Evolutionary conservation across 2,329 filamentous ascomycete species (phyloP).

Genomic region (Shiraia sp.): DNA sequence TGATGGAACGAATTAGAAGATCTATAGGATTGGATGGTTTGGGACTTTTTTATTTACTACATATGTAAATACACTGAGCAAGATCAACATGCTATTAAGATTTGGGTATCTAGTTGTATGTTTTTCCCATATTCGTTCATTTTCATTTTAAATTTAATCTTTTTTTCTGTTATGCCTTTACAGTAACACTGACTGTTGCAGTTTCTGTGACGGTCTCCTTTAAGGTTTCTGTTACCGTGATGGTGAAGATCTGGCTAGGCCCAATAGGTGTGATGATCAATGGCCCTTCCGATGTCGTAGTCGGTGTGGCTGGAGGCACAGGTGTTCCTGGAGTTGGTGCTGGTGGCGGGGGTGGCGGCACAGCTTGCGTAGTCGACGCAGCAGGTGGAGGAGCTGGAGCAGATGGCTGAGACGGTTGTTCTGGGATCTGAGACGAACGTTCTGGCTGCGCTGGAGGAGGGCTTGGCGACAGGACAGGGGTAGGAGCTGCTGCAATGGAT

Average conservation of each 20-base stretch:
- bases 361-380: not conserved
- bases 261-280: slow-evolving; percentile 41
- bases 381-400: not conserved
- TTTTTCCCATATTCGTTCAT: not conserved
- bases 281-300: slow-evolving; percentile 26
- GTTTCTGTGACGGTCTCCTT: slow-evolving; percentile 38
- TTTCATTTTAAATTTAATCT: not conserved
- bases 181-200: slow-evolving; percentile 25
- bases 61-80: slow-evolving; percentile 1
- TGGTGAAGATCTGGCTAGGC: slow-evolving; percentile 36
- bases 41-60: too few species aligned
- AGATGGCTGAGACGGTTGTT: too few species aligned
- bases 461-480: not conserved
- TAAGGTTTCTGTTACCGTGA: slow-evolving; percentile 38
- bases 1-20: too few species aligned
- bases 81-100: not conserved
- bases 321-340: not conserved
- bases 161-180: slow-evolving; percentile 1
- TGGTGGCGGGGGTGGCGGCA: not conserved
- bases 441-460: too few species aligned
- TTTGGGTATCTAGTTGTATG: slow-evolving; percentile 14
- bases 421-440: too few species aligned
- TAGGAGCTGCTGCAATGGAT: not conserved
- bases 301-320: slow-evolving; percentile 1
- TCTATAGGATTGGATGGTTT: too few species aligned